Conservation (phyloP, 176 grass and related monocot genomes). For the Raddia guianensis region DNA sequence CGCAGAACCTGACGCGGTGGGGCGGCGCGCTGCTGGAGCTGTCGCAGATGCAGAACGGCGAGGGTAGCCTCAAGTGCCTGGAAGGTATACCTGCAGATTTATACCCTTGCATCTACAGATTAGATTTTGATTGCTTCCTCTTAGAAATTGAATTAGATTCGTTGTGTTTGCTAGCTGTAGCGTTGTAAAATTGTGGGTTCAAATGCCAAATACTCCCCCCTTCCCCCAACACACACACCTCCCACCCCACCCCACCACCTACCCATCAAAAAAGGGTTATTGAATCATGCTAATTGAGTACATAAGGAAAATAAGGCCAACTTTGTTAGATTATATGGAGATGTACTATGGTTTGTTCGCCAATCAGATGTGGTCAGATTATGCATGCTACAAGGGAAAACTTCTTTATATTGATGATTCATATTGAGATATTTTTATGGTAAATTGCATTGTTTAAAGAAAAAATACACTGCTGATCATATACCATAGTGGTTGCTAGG, state of each 20-base stretch:
- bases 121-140: background rate
- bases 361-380: background rate
- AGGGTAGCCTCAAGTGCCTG: constrained; percentile 50
- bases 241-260: background rate
- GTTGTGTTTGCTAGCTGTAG: background rate
- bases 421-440: background rate
- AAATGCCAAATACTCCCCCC: background rate
- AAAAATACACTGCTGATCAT: background rate
- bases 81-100: constrained; percentile 45
- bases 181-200: background rate
- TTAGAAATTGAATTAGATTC: background rate
- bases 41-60: constrained; percentile 61
- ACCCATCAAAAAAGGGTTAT: background rate
- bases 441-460: background rate
- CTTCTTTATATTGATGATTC: background rate
- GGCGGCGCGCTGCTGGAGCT: constrained; percentile 79
- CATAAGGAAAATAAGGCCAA: background rate
- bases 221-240: too few species aligned
- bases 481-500: background rate
- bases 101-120: background rate
- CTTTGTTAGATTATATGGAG: background rate
- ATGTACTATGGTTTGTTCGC: background rate
- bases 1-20: constrained; percentile 82
- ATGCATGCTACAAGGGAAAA: background rate
- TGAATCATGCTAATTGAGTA: background rate